Conservation (phyloP, 2,329 filamentous ascomycete genomes). For the Tolypocladium nubicola region DNA sequence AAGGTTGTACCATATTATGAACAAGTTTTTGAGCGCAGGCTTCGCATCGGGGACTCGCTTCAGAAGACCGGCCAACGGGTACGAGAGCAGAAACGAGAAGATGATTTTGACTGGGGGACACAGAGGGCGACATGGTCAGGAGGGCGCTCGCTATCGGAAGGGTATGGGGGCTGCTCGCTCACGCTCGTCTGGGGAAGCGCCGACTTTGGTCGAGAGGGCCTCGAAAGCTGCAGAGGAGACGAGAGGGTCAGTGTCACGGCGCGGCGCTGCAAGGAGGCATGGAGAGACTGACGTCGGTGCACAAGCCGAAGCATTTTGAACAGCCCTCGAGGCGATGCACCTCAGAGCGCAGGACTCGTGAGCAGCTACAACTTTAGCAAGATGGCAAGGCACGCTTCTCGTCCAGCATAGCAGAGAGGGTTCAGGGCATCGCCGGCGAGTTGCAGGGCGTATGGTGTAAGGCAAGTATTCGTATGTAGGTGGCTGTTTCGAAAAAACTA, state of each 20-base stretch:
- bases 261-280: too few species aligned
- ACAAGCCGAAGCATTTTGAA: conserved; percentile 10
- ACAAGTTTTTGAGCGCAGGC: conserved; percentile 78
- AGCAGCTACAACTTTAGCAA: not conserved
- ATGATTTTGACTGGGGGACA: conserved; percentile 74
- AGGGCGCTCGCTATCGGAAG: not conserved
- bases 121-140: conserved; percentile 2
- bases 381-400: not conserved
- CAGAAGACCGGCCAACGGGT: conserved; percentile 76
- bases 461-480: not conserved
- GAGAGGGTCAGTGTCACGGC: not conserved
- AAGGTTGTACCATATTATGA: conserved; percentile 58
- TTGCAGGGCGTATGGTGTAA: not conserved
- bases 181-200: conserved; percentile 28
- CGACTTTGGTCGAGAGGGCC: conserved; percentile 18
- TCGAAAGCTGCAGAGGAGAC: conserved; percentile 18
- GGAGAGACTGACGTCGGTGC: conserved; percentile 11
- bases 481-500: not conserved
- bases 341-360: not conserved
- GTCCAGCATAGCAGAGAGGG: not conserved
- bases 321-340: not conserved
- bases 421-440: not conserved
- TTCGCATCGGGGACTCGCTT: conserved; percentile 83
- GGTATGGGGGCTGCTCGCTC: conserved; percentile 5
- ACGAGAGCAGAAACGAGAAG: conserved; percentile 81